phyloP scores from a whole-genome alignment of 345 rosid genomes.

The Rhodamnia argentea region DNA sequence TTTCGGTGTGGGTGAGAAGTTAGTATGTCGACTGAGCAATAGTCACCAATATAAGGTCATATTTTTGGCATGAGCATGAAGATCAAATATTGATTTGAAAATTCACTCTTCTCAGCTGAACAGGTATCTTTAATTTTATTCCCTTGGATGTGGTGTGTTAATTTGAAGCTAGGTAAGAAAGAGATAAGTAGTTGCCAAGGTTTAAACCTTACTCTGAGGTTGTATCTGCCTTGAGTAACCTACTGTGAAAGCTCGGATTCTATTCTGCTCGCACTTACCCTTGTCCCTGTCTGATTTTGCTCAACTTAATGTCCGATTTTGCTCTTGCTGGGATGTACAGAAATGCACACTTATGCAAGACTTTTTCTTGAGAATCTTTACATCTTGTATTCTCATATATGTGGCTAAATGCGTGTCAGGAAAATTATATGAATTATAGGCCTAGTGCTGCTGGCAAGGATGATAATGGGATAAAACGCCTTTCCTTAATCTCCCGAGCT shows the following conservation, averaged over 20 bases:
- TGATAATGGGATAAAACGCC: slow-evolving; percentile 56
- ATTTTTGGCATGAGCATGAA: neutral
- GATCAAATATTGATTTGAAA: neutral
- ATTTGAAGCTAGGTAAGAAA: neutral
- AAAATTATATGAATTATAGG: slow-evolving; percentile 86
- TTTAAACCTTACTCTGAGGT: neutral
- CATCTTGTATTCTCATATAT: neutral
- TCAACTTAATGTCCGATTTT: neutral
- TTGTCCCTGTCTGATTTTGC: neutral
- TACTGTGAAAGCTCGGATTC: neutral
- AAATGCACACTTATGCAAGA: neutral
- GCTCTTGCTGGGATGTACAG: neutral
- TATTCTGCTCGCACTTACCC: neutral
- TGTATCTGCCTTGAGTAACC: neutral
- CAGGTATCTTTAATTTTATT: neutral
- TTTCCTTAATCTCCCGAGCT: slow-evolving; percentile 76
- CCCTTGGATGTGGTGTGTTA: neutral
- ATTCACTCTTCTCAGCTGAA: neutral
- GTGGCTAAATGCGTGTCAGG: slow-evolving; percentile 35
- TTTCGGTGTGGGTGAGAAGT: neutral
- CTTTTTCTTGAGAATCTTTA: neutral
- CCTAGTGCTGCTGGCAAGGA: slow-evolving; percentile 64
- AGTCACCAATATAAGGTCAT: neutral
- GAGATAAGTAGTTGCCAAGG: neutral
- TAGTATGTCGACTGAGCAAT: neutral